A percentile compares a stretch with the other conserved stretches of the same genome.
Evolutionary conservation across 768 basidiomycete genomes (phyloP).

Genomic region (Lactarius psammicola): DNA sequence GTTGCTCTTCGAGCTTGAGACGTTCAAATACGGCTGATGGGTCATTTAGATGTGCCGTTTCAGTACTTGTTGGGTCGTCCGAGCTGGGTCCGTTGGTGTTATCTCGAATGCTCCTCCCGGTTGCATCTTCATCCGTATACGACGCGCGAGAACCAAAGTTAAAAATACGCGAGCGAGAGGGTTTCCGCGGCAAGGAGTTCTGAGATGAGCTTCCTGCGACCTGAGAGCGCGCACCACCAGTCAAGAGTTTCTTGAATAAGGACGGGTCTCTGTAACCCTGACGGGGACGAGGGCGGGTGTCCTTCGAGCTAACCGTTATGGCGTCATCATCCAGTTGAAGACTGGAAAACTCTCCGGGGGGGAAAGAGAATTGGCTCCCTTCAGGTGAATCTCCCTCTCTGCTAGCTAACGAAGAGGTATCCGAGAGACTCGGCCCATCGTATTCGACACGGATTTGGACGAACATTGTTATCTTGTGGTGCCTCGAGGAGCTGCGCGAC

Average conservation of each 20-base stretch:
- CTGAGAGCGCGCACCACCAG: slow-evolving; percentile 5
- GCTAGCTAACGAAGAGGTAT: slow-evolving; percentile 79
- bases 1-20: slow-evolving; percentile 20
- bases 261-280: slow-evolving; percentile 31
- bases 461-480: slow-evolving; percentile 68
- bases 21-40: slow-evolving; percentile 25
- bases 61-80: not conserved
- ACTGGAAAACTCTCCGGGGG: slow-evolving; percentile 42
- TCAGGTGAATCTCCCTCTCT: slow-evolving; percentile 70
- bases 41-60: not conserved
- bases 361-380: slow-evolving; percentile 56
- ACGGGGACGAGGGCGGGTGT: slow-evolving; percentile 38
- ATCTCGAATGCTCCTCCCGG: not conserved
- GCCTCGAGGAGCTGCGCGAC: slow-evolving; percentile 54
- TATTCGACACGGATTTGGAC: slow-evolving; percentile 83
- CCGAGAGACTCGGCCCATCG: slow-evolving; percentile 88
- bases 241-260: slow-evolving; percentile 33
- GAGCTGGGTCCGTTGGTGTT: not conserved
- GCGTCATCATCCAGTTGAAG: slow-evolving; percentile 66
- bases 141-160: slow-evolving; percentile 10
- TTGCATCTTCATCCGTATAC: slow-evolving; percentile 6
- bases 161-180: slow-evolving; percentile 23
- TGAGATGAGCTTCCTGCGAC: slow-evolving; percentile 1
- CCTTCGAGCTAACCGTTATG: slow-evolving; percentile 72
- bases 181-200: not conserved